A percentile compares a stretch with the other conserved stretches of the same genome.
Conservation (phyloP, 306 rosid species). For the Begonia fuchsioides region DNA sequence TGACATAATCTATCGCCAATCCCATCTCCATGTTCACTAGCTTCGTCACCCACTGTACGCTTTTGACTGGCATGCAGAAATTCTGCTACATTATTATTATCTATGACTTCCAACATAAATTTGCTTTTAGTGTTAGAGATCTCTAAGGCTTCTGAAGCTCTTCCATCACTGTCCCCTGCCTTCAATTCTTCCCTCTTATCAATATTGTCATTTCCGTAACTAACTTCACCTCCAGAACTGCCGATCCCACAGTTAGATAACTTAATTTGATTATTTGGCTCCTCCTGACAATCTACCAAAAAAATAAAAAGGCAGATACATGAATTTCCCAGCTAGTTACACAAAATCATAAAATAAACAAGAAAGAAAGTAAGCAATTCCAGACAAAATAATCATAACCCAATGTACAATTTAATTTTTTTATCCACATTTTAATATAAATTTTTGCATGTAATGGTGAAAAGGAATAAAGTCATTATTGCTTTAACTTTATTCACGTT, state of each 20-base stretch:
- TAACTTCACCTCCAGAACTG: constrained; percentile 13
- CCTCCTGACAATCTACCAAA: constrained; percentile 21
- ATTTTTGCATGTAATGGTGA: too few relatives aligned
- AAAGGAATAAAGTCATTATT: too few relatives aligned
- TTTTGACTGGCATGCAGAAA: constrained; percentile 5
- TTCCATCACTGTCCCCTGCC: constrained; percentile 7
- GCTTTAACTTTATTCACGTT: not conserved
- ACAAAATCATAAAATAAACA: not conserved
- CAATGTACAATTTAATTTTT: not conserved
- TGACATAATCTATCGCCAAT: constrained; percentile 9
- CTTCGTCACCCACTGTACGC: constrained; percentile 9
- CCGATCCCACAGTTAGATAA: constrained; percentile 17
- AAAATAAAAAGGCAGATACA: constrained; percentile 7
- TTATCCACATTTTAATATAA: too few relatives aligned
- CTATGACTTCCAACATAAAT: constrained; percentile 11
- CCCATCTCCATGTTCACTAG: constrained; percentile 8
- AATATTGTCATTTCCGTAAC: constrained; percentile 8
- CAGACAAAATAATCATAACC: not conserved
- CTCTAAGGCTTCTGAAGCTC: constrained; percentile 5
- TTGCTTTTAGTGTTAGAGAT: too few relatives aligned
- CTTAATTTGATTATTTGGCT: constrained; percentile 12
- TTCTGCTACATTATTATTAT: constrained; percentile 7
- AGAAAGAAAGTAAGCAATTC: not conserved
- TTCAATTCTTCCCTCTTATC: constrained; percentile 10
- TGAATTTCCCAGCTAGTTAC: not conserved